A percentile compares a stretch with the other conserved stretches of the same genome.
phyloP scores from a whole-genome alignment of 495 filamentous ascomycete genomes.

The Lineolata rhizophorae region DNA sequence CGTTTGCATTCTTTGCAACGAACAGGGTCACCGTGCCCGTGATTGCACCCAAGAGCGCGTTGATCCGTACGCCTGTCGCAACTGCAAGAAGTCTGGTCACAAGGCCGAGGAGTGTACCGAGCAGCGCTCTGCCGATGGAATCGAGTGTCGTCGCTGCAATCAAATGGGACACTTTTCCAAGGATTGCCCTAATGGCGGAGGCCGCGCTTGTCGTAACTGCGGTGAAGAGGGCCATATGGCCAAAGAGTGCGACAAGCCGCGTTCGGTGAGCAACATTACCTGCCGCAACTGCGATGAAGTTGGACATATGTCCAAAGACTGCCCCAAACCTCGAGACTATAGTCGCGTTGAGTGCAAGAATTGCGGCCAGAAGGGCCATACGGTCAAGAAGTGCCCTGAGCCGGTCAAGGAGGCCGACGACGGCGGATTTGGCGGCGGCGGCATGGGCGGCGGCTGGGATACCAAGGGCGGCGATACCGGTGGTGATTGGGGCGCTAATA shows the following conservation, averaged over 20 bases:
- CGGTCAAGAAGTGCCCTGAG: slow-evolving; percentile 4
- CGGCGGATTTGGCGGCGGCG: no score
- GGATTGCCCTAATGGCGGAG: slow-evolving; percentile 46
- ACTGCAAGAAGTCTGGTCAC: slow-evolving; percentile 52
- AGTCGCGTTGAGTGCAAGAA: slow-evolving; percentile 10
- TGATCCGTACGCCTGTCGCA: slow-evolving; percentile 49
- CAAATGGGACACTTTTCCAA: slow-evolving; percentile 63
- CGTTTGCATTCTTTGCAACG: slow-evolving; percentile 55
- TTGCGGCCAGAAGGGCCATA: slow-evolving; percentile 10
- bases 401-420: no score
- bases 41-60: slow-evolving; percentile 38
- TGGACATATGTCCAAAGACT: slow-evolving; percentile 35
- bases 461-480: no score
- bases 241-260: slow-evolving; percentile 33
- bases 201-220: slow-evolving; percentile 30
- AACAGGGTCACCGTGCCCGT: slow-evolving; percentile 42
- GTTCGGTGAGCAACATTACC: slow-evolving; percentile 23
- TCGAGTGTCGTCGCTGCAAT: slow-evolving; percentile 45
- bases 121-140: slow-evolving; percentile 44
- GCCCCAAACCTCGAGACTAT: slow-evolving; percentile 10
- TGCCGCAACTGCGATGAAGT: slow-evolving; percentile 53
- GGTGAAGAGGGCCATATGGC: slow-evolving; percentile 29
- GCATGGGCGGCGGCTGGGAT: no score
- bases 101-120: slow-evolving; percentile 39
- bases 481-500: no score